Percentiles rank a stretch among this genome's conserved stretches.
Evolutionary conservation across 2,329 filamentous ascomycete species (phyloP).

Genomic region (Fusarium sp.): DNA sequence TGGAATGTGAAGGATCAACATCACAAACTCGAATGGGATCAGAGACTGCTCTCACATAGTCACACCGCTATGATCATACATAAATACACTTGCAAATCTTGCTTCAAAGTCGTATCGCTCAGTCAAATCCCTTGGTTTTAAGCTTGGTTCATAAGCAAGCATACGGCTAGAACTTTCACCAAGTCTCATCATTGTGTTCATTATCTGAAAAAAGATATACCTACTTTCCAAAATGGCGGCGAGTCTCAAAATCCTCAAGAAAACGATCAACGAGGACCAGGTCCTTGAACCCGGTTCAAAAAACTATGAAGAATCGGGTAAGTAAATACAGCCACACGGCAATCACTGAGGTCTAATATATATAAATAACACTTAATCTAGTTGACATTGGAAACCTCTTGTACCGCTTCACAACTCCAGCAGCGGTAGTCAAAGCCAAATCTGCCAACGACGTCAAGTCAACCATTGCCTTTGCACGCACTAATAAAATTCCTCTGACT

Average conservation of each 20-base stretch:
- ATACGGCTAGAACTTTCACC: no score
- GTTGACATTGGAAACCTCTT: constrained; percentile 1
- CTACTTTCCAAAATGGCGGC: neutral
- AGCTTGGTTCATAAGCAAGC: no score
- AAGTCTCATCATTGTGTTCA: no score
- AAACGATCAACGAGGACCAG: neutral
- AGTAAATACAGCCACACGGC: neutral
- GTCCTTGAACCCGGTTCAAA: neutral
- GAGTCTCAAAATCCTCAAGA: neutral
- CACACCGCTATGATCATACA: neutral
- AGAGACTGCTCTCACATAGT: neutral
- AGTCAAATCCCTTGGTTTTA: no score
- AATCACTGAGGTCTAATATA: neutral
- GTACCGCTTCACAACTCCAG: neutral
- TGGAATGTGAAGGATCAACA: neutral
- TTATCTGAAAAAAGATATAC: no score
- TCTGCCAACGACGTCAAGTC: neutral
- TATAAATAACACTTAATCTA: neutral
- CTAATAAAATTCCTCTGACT: neutral
- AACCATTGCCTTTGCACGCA: neutral
- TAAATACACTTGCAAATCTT: no score
- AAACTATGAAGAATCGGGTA: neutral
- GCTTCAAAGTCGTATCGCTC: no score
- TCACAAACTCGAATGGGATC: neutral
- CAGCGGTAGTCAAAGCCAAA: neutral